Conservation (phyloP, 768 basidiomycete genomes). For the Calocera cornea region DNA sequence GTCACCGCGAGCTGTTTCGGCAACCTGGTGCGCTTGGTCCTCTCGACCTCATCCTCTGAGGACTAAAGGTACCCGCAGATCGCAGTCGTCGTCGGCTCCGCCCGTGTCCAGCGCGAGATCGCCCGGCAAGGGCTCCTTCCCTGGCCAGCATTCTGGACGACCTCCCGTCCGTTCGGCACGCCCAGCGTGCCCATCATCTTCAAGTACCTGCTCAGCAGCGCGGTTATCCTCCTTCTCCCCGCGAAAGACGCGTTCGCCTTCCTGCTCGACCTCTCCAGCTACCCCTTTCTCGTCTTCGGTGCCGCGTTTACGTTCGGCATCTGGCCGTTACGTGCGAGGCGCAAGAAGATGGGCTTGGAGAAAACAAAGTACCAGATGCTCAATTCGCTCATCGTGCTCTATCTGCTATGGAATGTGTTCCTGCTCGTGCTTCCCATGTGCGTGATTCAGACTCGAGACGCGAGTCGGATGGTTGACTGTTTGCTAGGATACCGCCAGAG, state of each 20-base stretch:
- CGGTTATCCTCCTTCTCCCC: constrained; percentile 43
- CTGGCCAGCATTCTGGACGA: constrained; percentile 50
- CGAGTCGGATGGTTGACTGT: not conserved
- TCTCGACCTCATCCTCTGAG: not conserved
- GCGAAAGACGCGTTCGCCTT: constrained; percentile 66
- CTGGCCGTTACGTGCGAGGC: constrained; percentile 23
- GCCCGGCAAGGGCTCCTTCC: constrained; percentile 61
- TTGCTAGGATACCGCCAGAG: constrained; percentile 20
- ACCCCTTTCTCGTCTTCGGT: constrained; percentile 27
- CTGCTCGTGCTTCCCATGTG: constrained; percentile 27
- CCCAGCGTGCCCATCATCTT: constrained; percentile 49
- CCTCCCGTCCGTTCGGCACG: constrained; percentile 55
- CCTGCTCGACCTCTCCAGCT: constrained; percentile 39
- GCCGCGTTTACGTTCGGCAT: constrained; percentile 22
- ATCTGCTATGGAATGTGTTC: constrained; percentile 19
- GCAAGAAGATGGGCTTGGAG: constrained; percentile 17
- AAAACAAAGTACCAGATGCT: constrained; percentile 16
- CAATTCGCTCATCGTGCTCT: constrained; percentile 18
- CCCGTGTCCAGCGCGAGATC: constrained; percentile 39
- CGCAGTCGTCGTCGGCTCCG: constrained; percentile 2
- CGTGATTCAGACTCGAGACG: constrained; percentile 9
- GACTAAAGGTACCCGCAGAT: not conserved
- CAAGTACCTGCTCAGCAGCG: constrained; percentile 47
- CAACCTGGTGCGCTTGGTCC: constrained; percentile 30
- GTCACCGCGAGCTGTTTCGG: constrained; percentile 28